Percentiles rank a stretch among this genome's conserved stretches.
These are phyloP conservation scores for Byssothecium circinans DNA, from an alignment of 2,329 filamentous ascomycete genomes.

Conservation along the genomic window DNA sequence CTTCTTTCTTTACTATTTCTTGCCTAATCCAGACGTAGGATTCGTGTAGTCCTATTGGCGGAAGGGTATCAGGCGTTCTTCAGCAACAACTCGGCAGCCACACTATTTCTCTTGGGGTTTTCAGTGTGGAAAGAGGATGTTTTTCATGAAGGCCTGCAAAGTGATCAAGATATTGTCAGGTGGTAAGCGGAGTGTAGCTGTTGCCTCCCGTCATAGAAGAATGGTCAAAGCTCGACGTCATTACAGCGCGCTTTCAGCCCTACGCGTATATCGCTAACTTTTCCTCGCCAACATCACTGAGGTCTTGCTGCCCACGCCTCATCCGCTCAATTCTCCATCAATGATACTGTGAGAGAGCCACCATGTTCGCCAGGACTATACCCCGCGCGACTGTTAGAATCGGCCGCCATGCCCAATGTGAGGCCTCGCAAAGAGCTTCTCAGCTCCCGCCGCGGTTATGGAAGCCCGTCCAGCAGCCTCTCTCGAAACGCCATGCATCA, in stretches of 20 bases:
- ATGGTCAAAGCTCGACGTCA: constrained; percentile 35
- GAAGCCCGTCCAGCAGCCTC: constrained; percentile 28
- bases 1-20: background rate
- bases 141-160: too few species aligned
- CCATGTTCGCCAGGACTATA: constrained; percentile 44
- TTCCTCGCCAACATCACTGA: constrained; percentile 22
- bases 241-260: constrained; percentile 28
- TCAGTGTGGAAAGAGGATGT: too few species aligned
- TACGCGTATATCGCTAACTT: constrained; percentile 31
- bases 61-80: too few species aligned
- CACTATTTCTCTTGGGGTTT: too few species aligned
- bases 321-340: constrained; percentile 11
- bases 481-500: constrained; percentile 30
- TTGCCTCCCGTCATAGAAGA: constrained; percentile 12
- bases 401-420: constrained; percentile 26
- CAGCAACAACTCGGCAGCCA: too few species aligned
- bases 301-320: constrained; percentile 13
- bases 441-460: constrained; percentile 27
- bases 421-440: constrained; percentile 25
- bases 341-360: constrained; percentile 10
- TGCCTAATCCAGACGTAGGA: background rate
- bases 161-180: too few species aligned
- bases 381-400: constrained; percentile 27
- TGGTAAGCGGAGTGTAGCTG: constrained; percentile 9
- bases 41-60: background rate